Conservation (phyloP, 345 rosid genomes). For the Arabidopsis suecica region DNA sequence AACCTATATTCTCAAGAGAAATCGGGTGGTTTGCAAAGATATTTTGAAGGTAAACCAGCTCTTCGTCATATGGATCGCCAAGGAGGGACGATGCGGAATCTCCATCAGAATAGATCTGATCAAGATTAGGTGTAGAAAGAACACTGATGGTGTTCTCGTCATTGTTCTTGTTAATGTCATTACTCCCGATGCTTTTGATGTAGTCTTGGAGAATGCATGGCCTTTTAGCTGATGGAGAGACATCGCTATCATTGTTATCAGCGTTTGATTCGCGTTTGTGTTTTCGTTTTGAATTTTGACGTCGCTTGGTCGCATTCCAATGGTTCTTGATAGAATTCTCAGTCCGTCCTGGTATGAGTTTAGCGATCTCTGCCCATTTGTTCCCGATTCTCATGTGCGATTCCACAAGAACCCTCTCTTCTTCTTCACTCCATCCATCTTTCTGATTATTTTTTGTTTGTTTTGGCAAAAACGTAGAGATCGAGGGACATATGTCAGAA, state of each 20-base stretch:
- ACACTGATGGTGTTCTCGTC: constrained; percentile 31
- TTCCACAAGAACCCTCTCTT: constrained; percentile 72
- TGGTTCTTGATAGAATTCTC: constrained; percentile 94
- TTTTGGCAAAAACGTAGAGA: not conserved
- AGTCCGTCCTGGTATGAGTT: constrained; percentile 78
- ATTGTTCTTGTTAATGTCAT: constrained; percentile 22
- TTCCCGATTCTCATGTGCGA: constrained; percentile 83
- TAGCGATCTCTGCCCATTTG: constrained; percentile 96
- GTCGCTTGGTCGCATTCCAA: constrained; percentile 92
- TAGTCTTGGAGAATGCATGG: constrained; percentile 84
- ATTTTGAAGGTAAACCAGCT: constrained; percentile 68
- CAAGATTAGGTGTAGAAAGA: constrained; percentile 30
- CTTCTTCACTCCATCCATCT: constrained; percentile 94
- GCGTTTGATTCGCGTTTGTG: constrained; percentile 48
- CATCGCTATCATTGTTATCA: constrained; percentile 25
- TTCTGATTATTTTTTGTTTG: constrained; percentile 52
- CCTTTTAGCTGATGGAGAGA: constrained; percentile 44
- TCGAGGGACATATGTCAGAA: constrained; percentile 9
- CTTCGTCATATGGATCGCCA: constrained; percentile 70
- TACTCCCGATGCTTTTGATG: constrained; percentile 59
- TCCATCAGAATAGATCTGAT: constrained; percentile 40
- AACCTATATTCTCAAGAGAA: constrained; percentile 39
- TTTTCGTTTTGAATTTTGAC: constrained; percentile 77
- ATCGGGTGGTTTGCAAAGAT: constrained; percentile 51
- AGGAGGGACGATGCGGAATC: constrained; percentile 47